These are phyloP conservation scores for Russula olivacea DNA, from an alignment of 768 basidiomycete genomes.

Conservation along the genomic window DNA sequence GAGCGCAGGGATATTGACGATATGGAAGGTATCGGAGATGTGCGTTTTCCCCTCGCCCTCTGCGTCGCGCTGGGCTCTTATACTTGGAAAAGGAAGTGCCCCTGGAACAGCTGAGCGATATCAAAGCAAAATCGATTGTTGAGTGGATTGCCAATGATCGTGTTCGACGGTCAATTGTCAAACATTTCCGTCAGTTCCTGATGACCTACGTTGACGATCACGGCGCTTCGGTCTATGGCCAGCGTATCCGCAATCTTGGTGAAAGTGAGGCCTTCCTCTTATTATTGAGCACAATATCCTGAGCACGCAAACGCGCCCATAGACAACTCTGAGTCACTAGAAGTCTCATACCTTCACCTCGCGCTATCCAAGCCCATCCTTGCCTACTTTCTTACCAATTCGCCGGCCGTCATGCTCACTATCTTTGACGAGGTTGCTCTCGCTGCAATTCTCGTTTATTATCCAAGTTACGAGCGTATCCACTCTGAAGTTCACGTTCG, in stretches of 20 bases:
- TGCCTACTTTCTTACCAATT: conserved; percentile 96
- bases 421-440: conserved; percentile 96
- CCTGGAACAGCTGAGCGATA: conserved; percentile 91
- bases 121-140: conserved; percentile 94
- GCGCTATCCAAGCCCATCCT: conserved; percentile 89
- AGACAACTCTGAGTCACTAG: conserved; percentile 97
- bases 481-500: conserved; percentile 98
- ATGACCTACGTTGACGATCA: conserved; percentile 94
- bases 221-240: conserved; percentile 89
- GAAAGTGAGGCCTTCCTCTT: conserved; percentile 61
- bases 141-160: conserved; percentile 97
- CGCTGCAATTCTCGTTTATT: conserved; percentile 90
- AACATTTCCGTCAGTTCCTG: conserved; percentile 91
- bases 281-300: background rate
- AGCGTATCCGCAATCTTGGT: conserved; percentile 87
- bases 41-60: conserved; percentile 34
- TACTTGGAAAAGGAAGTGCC: conserved; percentile 68
- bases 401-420: conserved; percentile 84
- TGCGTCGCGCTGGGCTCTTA: background rate
- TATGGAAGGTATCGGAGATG: conserved; percentile 83
- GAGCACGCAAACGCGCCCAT: conserved; percentile 17
- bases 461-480: conserved; percentile 93
- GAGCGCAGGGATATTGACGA: conserved; percentile 89
- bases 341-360: conserved; percentile 95
- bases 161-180: conserved; percentile 82